These are phyloP conservation scores for Bolboschoenoplectus hybrid DNA, from an alignment of 202 grass and related monocot genomes.

Conservation along the genomic window DNA sequence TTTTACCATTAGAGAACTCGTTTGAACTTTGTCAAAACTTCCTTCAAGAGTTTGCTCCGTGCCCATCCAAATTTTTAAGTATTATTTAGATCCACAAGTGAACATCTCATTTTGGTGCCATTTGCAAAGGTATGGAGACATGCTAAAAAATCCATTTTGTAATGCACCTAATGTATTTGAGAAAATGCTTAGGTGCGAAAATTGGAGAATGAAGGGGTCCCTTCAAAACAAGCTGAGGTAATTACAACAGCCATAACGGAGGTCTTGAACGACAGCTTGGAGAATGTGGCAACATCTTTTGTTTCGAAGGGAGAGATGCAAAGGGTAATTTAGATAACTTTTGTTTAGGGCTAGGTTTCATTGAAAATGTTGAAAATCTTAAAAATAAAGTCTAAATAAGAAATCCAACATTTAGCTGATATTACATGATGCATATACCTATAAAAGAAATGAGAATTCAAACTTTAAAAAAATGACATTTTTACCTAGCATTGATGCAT, in stretches of 20 bases:
- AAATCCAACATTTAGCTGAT: not conserved
- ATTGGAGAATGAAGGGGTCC: conserved; percentile 86
- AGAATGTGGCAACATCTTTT: conserved; percentile 87
- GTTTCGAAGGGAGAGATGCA: conserved; percentile 88
- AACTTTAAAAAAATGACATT: not conserved
- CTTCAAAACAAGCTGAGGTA: conserved; percentile 88
- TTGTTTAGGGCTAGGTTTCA: not conserved
- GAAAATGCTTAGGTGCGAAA: conserved; percentile 67
- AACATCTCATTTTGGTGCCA: conserved; percentile 5
- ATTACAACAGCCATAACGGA: conserved; percentile 91
- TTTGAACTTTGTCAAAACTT: conserved; percentile 13
- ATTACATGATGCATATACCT: not conserved
- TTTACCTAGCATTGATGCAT: not conserved
- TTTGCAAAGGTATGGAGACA: not conserved
- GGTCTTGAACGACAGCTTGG: conserved; percentile 95
- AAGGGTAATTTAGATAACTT: conserved; percentile 48
- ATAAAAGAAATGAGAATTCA: not conserved
- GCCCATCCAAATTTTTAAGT: not conserved
- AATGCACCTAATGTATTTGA: conserved; percentile 35
- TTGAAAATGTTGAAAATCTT: not conserved
- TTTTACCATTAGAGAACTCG: not conserved
- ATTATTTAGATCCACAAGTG: not conserved
- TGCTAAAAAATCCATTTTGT: not conserved
- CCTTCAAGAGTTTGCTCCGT: not conserved
- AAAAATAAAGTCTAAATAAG: not conserved